Evolutionary conservation across 2,329 filamentous ascomycete genomes (phyloP).

Genomic region (Akanthomyces muscarius): DNA sequence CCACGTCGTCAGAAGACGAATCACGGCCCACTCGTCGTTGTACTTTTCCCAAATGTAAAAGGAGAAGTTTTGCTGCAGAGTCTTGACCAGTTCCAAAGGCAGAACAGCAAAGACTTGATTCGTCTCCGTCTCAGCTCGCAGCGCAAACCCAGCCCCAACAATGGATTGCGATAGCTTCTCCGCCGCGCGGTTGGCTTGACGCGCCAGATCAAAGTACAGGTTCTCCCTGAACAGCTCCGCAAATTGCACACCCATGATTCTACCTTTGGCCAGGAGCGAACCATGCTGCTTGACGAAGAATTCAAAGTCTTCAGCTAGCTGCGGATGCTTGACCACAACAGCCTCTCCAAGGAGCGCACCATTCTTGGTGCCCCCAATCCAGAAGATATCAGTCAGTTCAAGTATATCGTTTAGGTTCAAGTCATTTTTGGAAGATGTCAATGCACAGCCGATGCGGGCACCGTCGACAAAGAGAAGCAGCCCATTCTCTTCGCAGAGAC

Average conservation of each 20-base stretch:
- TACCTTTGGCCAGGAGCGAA: constrained; percentile 46
- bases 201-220: constrained; percentile 44
- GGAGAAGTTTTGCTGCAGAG: constrained; percentile 38
- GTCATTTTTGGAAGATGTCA: constrained; percentile 41
- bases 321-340: constrained; percentile 41
- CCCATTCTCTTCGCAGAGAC: constrained; percentile 36
- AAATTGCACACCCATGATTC: constrained; percentile 47
- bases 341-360: constrained; percentile 48
- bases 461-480: constrained; percentile 47
- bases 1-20: constrained; percentile 48
- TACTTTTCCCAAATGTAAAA: constrained; percentile 48
- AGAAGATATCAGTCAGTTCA: constrained; percentile 48
- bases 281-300: constrained; percentile 51
- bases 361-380: constrained; percentile 52
- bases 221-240: constrained; percentile 43
- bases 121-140: constrained; percentile 44
- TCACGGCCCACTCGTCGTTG: constrained; percentile 35
- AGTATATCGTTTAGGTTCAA: constrained; percentile 42
- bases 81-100: constrained; percentile 34
- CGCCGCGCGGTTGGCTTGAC: constrained; percentile 42
- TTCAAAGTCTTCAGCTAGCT: constrained; percentile 42
- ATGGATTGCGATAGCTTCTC: constrained; percentile 41
- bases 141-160: constrained; percentile 36
- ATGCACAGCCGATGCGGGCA: constrained; percentile 41
- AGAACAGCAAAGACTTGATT: constrained; percentile 49